Percentiles rank a stretch among this genome's conserved stretches.
These are phyloP conservation scores for Fusarium sp. DNA, from an alignment of 2,329 filamentous ascomycete species.

Conservation along the genomic window DNA sequence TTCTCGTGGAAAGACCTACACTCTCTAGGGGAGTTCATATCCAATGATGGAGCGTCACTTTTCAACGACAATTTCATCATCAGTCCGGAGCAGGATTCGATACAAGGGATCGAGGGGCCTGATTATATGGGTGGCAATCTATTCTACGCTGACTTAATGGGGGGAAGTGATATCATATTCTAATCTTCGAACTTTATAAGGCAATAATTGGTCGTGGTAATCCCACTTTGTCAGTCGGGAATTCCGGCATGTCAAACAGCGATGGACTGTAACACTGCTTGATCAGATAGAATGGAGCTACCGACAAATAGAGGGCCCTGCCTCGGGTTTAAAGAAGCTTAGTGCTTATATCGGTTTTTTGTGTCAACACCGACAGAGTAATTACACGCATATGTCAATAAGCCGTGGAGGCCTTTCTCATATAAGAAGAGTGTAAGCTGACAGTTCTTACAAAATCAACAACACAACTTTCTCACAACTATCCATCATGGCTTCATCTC, in stretches of 20 bases:
- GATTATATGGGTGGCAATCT: slow-evolving; percentile 3
- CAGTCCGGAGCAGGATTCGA: slow-evolving; percentile 25
- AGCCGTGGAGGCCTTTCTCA: background rate
- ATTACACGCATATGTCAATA: background rate
- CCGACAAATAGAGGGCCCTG: background rate
- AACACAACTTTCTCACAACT: background rate
- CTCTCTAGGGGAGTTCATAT: slow-evolving; percentile 66
- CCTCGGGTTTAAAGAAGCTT: background rate
- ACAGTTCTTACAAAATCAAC: background rate
- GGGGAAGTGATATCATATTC: slow-evolving; percentile 18
- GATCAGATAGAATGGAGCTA: background rate
- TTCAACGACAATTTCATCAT: slow-evolving; percentile 31
- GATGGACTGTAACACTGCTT: background rate
- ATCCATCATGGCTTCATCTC: slow-evolving; percentile 13
- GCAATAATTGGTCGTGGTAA: too few species aligned
- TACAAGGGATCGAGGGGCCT: slow-evolving; percentile 17
- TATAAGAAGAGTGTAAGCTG: background rate
- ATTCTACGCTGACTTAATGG: slow-evolving; percentile 1
- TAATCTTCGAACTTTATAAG: background rate
- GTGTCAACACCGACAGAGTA: background rate
- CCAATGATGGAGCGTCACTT: slow-evolving; percentile 36
- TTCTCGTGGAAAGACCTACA: slow-evolving; percentile 72
- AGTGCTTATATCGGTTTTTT: background rate
- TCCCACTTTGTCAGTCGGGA: background rate
- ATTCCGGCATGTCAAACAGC: background rate